phyloP scores from a whole-genome alignment of 2,329 filamentous ascomycete species.

The Ophiostoma sp. region DNA sequence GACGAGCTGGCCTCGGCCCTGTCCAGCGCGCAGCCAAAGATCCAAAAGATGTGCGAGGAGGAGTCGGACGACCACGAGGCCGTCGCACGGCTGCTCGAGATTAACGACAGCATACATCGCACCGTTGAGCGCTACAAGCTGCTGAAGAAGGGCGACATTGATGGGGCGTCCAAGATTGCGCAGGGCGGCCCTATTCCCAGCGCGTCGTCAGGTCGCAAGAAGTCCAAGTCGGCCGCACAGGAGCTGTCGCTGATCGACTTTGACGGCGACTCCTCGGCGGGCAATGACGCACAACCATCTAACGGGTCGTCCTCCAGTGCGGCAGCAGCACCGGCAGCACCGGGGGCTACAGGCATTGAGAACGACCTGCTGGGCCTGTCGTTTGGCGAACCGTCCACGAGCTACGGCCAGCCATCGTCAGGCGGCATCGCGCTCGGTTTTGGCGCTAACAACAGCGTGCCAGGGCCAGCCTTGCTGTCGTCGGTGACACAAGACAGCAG shows the following conservation, averaged over 20 bases:
- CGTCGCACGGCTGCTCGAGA: constrained; percentile 89
- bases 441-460: constrained; percentile 61
- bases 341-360: constrained; percentile 61
- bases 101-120: constrained; percentile 97
- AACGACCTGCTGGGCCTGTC: constrained; percentile 88
- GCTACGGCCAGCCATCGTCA: constrained; percentile 56
- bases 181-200: constrained; percentile 57
- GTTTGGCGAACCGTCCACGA: constrained; percentile 56
- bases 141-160: constrained; percentile 89
- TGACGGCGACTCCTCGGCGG: constrained; percentile 49
- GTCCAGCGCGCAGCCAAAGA: constrained; percentile 93
- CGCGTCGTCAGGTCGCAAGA: constrained; percentile 40
- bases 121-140: constrained; percentile 94
- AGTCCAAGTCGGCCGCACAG: constrained; percentile 51
- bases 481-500: constrained; percentile 57
- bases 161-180: constrained; percentile 75
- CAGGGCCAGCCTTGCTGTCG: constrained; percentile 59
- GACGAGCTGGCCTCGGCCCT: constrained; percentile 84
- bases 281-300: constrained; percentile 39
- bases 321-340: constrained; percentile 36
- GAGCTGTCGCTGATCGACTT: constrained; percentile 95
- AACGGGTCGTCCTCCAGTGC: constrained; percentile 31
- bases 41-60: constrained; percentile 99
- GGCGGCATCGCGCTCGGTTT: constrained; percentile 82
- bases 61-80: constrained; percentile 96